Evolutionary conservation across 2,329 filamentous ascomycete species (phyloP), one percentile per base, ranked within the genome.

Genomic region (Sporothrix pseudoabietina): DNA sequence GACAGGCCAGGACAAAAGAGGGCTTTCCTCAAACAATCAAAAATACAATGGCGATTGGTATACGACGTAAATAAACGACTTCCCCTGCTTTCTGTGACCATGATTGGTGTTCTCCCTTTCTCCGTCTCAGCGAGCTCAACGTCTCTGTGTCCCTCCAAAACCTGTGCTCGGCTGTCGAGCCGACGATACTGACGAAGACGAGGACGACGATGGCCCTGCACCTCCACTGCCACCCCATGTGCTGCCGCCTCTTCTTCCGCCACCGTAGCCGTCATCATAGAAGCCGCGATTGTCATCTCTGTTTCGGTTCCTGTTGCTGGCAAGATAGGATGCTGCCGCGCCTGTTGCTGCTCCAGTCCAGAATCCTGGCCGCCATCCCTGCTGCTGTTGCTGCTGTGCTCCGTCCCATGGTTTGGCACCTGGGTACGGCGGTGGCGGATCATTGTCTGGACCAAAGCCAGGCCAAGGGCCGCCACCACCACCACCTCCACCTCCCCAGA

Each of bases 321-420:
- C 89, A 73, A 87, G 79, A 78, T 93, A 93, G 1, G 85, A 90
- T 3, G 90, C 91, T 0, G 91, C 91, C 5, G 89, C 90, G 61
- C 92, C 92, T 19, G 87, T 87, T 0, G 87, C 85, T n/a, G 88
- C 82, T 26, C 91, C 92, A 22, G 84, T 87, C 91, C 91, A 94
- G 81, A 94, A 94, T 0, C 92, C 92, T 5, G 92, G 91, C 69
- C 86, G 85, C 91, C 91, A 94, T 1, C 85, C 84, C 19, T 75
- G 75, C 74, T 82, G 79, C 71, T 75, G 74, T 19, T 35, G 75
- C 74, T 82, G 79, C 71, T 75, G 73, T 6, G 55, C 39, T n/a
- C 59, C 39, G 63, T 72, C 63, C 74, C 75, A 77, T 7, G 80
- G 80, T 71, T 86, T 85, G 1, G 80, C 80, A 9, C 82, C 82